Percentiles rank a stretch among this genome's conserved stretches.
Conservation (phyloP, 1,284 basidiomycete genomes). For the Austroboletus novae-zelandiae region DNA sequence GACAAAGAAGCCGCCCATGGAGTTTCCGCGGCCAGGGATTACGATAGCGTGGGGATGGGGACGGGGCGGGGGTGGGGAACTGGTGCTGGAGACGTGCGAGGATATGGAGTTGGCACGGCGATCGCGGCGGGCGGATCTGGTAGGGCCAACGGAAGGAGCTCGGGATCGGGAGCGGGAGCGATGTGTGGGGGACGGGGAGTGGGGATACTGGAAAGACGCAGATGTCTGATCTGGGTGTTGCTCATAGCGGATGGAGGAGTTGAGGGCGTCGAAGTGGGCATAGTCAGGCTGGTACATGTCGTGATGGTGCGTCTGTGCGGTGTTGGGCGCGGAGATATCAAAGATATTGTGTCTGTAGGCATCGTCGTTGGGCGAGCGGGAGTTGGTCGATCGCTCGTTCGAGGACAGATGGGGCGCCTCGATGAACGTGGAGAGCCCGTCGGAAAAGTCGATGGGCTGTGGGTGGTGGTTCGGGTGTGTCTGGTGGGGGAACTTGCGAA, state of each 20-base stretch:
- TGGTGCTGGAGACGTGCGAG: conserved; percentile 45
- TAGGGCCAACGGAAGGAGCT: conserved; percentile 45
- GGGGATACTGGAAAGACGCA: conserved; percentile 28
- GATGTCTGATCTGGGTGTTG: conserved; percentile 39
- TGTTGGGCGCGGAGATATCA: conserved; percentile 53
- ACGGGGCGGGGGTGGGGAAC: conserved; percentile 38
- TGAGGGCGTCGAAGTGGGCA: conserved; percentile 56
- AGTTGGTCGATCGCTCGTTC: conserved; percentile 37
- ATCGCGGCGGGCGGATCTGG: conserved; percentile 42
- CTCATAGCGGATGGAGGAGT: conserved; percentile 59
- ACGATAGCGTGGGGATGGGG: conserved; percentile 52
- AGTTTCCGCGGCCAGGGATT: conserved; percentile 44
- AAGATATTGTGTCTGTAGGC: conserved; percentile 66
- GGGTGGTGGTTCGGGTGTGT: conserved; percentile 7
- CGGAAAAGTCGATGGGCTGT: conserved; percentile 51
- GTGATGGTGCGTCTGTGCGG: conserved; percentile 22
- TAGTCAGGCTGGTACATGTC: conserved; percentile 30
- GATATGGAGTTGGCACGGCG: conserved; percentile 51
- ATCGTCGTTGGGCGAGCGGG: conserved; percentile 35
- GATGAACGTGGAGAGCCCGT: conserved; percentile 64
- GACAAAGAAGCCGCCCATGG: conserved; percentile 35
- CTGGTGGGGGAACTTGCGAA: conserved; percentile 45
- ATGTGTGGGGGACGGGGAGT: conserved; percentile 33
- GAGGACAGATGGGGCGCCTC: conserved; percentile 37
- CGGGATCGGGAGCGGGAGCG: conserved; percentile 51